phyloP scores from a whole-genome alignment of 805 yeast species.

The Priceomyces medius region DNA sequence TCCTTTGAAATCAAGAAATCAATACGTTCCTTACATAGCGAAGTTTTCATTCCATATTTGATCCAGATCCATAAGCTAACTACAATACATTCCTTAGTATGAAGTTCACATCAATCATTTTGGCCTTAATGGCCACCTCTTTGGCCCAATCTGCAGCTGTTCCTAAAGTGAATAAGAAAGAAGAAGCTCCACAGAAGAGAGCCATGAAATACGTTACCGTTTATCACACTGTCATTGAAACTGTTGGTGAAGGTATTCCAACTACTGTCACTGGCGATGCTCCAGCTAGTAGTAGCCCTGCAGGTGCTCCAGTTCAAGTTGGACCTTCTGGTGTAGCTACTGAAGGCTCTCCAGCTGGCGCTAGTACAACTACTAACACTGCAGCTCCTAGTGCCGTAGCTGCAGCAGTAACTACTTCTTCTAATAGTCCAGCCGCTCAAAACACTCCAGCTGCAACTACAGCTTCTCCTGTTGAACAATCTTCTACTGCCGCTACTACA shows the following conservation, averaged over 20 bases:
- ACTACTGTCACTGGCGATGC: slow-evolving; percentile 5
- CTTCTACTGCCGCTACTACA: slow-evolving; percentile 12
- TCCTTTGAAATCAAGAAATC: no score
- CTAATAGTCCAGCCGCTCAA: slow-evolving; percentile 11
- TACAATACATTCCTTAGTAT: slow-evolving; percentile 7
- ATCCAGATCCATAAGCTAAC: background rate
- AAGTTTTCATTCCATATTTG: background rate
- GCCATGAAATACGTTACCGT: slow-evolving; percentile 1
- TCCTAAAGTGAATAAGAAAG: slow-evolving; percentile 20
- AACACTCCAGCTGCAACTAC: slow-evolving; percentile 11
- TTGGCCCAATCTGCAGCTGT: slow-evolving; percentile 23
- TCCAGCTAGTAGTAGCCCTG: slow-evolving; percentile 7
- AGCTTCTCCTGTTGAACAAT: slow-evolving; percentile 11
- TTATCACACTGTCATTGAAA: slow-evolving; percentile 11
- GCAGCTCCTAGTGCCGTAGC: slow-evolving; percentile 10
- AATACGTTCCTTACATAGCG: no score
- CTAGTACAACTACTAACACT: slow-evolving; percentile 8
- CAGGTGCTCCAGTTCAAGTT: slow-evolving; percentile 8
- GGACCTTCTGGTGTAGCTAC: slow-evolving; percentile 8
- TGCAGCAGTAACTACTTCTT: slow-evolving; percentile 8
- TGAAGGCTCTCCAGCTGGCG: slow-evolving; percentile 3
- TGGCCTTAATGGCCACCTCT: slow-evolving; percentile 15
- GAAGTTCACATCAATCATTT: slow-evolving; percentile 17
- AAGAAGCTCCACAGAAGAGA: slow-evolving; percentile 3
- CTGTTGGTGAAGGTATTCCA: slow-evolving; percentile 6